Base-by-base conservation (phyloP, 768 basidiomycete genomes). In the Ramaria sp. region DNA sequence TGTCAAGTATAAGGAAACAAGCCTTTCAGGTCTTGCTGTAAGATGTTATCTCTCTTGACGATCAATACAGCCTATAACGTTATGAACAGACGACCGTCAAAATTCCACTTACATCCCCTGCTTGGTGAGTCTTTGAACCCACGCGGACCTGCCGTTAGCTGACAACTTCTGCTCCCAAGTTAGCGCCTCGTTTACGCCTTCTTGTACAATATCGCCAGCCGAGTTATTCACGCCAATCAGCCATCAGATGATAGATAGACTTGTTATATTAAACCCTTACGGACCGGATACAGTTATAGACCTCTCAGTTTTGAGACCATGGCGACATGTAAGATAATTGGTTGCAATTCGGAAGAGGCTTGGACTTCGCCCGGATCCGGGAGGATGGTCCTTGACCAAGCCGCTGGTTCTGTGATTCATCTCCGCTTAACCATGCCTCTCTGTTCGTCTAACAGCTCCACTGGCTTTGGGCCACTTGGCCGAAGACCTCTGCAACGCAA, bases 1-100 rank as follows among this genome's bases (percentile, higher is more conserved):
- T 60, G 80, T 87, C 62, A 91, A 93, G 69, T 94, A 95, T 68
- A 96, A 95, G 67, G 93, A 97, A 71, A 97, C 93, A 0, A 91
- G 88, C 69, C 79, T 97, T 61, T 91, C 90, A 41, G 82, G 83
- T 53, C 74, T 84, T 53, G 82, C 84, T 48, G 82, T 80, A 63
- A 69, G 78, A 71, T 53, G 22, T 59, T 38, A 7, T 46, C 27
- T 22, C 27, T 34, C 12, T 33, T 19, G 15, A 11, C 12, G 53
- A 47, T 17, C 55, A 61, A 46, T 37, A 24, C 17, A 4, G 3
- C 45, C 61, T 15, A 45, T 63, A 57, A 43, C 61, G 34, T 4
- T 10, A 42, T 58, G 52, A 13, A 52, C 61, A 85, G 83, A 83
- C 80, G 19, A 81, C 80, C 33, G 91, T 93, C 59, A 85, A 79